These are phyloP conservation scores for Anacardium occidentale DNA, from an alignment of 345 rosid genomes.

Conservation along the genomic window DNA sequence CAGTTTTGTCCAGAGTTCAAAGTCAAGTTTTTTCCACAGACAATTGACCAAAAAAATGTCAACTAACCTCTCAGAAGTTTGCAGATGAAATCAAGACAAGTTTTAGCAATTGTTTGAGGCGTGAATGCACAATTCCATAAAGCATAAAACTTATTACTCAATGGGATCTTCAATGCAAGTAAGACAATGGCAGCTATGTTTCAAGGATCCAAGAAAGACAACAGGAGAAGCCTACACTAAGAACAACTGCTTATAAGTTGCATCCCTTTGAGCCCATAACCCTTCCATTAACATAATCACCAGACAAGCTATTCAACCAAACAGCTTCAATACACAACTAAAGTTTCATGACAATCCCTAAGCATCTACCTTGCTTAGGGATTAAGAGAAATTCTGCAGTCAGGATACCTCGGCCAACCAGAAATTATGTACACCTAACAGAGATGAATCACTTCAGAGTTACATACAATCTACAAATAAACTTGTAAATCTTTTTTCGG, in stretches of 20 bases:
- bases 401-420: conserved; percentile 13
- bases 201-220: conserved; percentile 2
- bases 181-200: neutral
- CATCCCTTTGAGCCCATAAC: neutral
- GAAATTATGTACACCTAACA: conserved; percentile 8
- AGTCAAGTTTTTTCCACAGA: neutral
- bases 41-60: neutral
- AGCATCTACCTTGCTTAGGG: conserved; percentile 10
- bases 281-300: conserved; percentile 13
- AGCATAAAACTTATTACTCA: conserved; percentile 6
- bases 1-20: too few relatives aligned
- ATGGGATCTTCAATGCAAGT: neutral
- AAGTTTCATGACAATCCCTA: conserved; percentile 5
- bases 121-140: neutral
- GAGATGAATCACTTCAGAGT: neutral
- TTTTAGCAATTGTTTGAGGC: neutral
- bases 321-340: conserved; percentile 8
- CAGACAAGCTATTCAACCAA: neutral
- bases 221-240: neutral
- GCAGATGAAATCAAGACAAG: conserved; percentile 3
- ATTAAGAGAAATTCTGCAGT: neutral
- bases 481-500: conserved; percentile 15
- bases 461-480: neutral
- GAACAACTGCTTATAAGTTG: neutral
- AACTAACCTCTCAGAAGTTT: neutral